Percentiles rank a stretch among this genome's conserved stretches.
Evolutionary conservation across 208 protist species (phyloP).

Genomic region (Angomonas ambiguus): DNA sequence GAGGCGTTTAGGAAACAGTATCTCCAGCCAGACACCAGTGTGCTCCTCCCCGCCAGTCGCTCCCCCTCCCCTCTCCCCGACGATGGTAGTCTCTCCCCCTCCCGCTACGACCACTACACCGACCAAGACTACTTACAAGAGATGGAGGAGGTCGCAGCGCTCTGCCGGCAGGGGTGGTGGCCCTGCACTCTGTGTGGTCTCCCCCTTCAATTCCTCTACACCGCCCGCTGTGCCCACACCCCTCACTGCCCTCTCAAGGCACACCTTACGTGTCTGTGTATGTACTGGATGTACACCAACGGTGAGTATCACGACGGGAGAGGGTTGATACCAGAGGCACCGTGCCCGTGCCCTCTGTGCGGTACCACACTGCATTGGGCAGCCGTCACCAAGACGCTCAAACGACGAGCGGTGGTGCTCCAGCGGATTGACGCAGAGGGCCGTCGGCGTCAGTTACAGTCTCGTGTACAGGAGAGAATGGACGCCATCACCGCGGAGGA

Average conservation of each 20-base stretch:
- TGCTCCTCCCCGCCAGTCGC: neutral
- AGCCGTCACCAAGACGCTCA: conserved; percentile 49
- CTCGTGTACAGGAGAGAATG: conserved; percentile 32
- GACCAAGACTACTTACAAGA: conserved; percentile 44
- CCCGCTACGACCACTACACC: conserved; percentile 31
- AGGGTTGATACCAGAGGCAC: conserved; percentile 14
- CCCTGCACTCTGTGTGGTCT: conserved; percentile 73
- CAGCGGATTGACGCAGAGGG: conserved; percentile 27
- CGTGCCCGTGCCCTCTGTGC: conserved; percentile 68
- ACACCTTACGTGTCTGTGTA: conserved; percentile 66
- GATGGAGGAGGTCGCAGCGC: conserved; percentile 10
- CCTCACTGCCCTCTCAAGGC: conserved; percentile 59
- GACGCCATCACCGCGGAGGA: conserved; percentile 13
- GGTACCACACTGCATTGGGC: conserved; percentile 58
- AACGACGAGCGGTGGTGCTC: conserved; percentile 47
- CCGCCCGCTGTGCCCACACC: conserved; percentile 56
- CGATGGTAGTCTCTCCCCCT: conserved; percentile 15
- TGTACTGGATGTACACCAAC: conserved; percentile 57
- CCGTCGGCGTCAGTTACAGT: conserved; percentile 44
- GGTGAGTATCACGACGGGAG: conserved; percentile 2
- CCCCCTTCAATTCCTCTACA: conserved; percentile 45
- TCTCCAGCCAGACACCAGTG: conserved; percentile 18
- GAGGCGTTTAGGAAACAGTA: conserved; percentile 50
- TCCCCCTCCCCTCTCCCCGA: neutral
- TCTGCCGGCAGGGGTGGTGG: conserved; percentile 34